Conservation (phyloP, 108 stramenopile genomes). For the Discostella pseudostelligera region DNA sequence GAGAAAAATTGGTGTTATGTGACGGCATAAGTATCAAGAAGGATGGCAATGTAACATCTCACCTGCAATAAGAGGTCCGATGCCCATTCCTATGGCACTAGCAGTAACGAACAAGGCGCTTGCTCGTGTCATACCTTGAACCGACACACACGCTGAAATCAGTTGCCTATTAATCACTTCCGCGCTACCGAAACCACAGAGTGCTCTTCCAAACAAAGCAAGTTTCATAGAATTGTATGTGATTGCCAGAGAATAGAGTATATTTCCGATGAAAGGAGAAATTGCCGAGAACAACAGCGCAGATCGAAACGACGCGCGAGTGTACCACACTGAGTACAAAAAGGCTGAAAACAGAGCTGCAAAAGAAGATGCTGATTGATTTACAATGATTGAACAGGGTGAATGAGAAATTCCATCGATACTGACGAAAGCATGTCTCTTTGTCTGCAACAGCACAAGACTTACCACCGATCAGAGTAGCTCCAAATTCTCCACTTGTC, state of each 20-base stretch:
- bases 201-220: conserved; percentile 61
- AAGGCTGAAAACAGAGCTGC: conserved; percentile 63
- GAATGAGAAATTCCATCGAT: not conserved
- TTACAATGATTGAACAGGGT: not conserved
- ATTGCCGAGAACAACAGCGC: conserved; percentile 57
- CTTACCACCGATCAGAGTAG: conserved; percentile 11
- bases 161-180: conserved; percentile 71
- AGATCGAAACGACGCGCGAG: conserved; percentile 49
- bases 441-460: not conserved
- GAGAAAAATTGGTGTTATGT: not conserved
- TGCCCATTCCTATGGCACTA: conserved; percentile 55
- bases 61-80: conserved; percentile 64
- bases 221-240: conserved; percentile 49
- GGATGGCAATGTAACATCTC: not conserved
- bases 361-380: conserved; percentile 44
- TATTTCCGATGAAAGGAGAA: conserved; percentile 62
- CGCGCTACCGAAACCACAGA: conserved; percentile 64
- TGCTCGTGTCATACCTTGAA: conserved; percentile 58
- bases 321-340: conserved; percentile 71
- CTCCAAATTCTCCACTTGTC: conserved; percentile 5
- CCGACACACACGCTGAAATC: conserved; percentile 53
- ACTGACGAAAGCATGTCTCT: not conserved
- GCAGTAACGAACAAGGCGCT: conserved; percentile 58
- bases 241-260: conserved; percentile 47
- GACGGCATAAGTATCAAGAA: not conserved